Evolutionary conservation across 2,329 filamentous ascomycete species (phyloP), one percentile per base, ranked within the genome.

Genomic region (Myriosclerotinia scirpicola): DNA sequence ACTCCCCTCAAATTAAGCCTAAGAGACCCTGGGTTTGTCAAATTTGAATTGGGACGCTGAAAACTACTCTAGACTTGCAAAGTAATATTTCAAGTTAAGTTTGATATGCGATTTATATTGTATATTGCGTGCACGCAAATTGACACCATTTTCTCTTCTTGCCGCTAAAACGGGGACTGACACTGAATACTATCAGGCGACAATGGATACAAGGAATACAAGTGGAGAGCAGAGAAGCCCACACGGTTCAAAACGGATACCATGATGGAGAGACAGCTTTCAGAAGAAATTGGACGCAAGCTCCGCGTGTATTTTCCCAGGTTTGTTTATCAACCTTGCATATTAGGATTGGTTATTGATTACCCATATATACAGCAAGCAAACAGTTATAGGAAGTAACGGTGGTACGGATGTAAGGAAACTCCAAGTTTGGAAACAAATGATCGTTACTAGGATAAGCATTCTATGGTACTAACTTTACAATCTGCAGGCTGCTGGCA

Each of bases 251-350:
- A 71, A 67, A 66, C 46, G 22, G 54, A 66, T 38, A 68, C 67
- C 50, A 26, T 62, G 58, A 67, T 55, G 54, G 73, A 75, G 58
- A 65, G 59, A 36, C 70, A 70, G 59, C 62, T 73, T 64, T 59
- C 69, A 54, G 70, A 73, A 65, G 70, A 70, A 56, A 48, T 77
- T 54, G 79, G 79, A 69, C 78, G 85, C 42, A 81, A 81, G 58
- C 85, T 95, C 71, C 85, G 88, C 12, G 84, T 96, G 62, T 96
- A 93, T 77, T 97, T 94, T 73, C 93, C 93, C 3, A 92, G 90
- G 1, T 78, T 42, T 17, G 12, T 44, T 53, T 8, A 50, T 52
- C n/a, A 26, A 61, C 9, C 55, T 26, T 40, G 60, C 48, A 60
- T 44, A 5, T 61, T 26, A 60, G 40, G 36, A 48, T 40, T 48